Percentiles rank a stretch among this genome's conserved stretches.
These are phyloP conservation scores for Erysiphe neolycopersici DNA, from an alignment of 2,329 filamentous ascomycete species.

Conservation along the genomic window DNA sequence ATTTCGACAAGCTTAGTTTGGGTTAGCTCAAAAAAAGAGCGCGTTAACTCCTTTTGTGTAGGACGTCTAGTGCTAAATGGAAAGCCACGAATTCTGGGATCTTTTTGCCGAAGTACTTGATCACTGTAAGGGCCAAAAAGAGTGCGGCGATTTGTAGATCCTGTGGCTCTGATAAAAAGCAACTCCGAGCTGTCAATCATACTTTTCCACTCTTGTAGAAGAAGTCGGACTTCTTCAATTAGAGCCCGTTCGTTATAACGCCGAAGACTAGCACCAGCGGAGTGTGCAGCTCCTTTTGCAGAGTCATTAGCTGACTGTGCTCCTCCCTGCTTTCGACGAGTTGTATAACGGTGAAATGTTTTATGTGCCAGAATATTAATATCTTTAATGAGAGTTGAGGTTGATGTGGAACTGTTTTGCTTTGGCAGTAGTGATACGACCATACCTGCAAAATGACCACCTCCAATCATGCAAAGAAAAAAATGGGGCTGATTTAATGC, in stretches of 20 bases:
- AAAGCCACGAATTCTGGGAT: constrained; percentile 59
- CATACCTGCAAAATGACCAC: constrained; percentile 94
- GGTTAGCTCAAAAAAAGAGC: constrained; percentile 80
- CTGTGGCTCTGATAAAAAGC: constrained; percentile 72
- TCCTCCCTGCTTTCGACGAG: constrained; percentile 83
- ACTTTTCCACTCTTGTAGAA: constrained; percentile 62
- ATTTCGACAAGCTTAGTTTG: constrained; percentile 64
- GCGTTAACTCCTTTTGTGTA: constrained; percentile 84
- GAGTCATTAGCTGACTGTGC: constrained; percentile 84
- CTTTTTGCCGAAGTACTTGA: constrained; percentile 55
- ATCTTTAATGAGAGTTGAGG: constrained; percentile 52
- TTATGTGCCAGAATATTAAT: constrained; percentile 83
- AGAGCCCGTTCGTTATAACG: constrained; percentile 86
- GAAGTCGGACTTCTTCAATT: constrained; percentile 57
- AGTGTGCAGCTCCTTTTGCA: constrained; percentile 81
- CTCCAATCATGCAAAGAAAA: constrained; percentile 96
- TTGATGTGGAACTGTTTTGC: constrained; percentile 35
- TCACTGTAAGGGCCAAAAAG: constrained; percentile 80
- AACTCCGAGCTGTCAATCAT: constrained; percentile 66
- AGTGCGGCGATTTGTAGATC: constrained; percentile 60
- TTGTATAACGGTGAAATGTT: constrained; percentile 94
- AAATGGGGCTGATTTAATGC: constrained; percentile 39
- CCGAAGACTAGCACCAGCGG: constrained; percentile 68
- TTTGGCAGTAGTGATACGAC: constrained; percentile 69
- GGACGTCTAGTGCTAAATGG: constrained; percentile 81